phyloP scores from a whole-genome alignment of 2,329 filamentous ascomycete species.

The Furcasterigmium furcatum region DNA sequence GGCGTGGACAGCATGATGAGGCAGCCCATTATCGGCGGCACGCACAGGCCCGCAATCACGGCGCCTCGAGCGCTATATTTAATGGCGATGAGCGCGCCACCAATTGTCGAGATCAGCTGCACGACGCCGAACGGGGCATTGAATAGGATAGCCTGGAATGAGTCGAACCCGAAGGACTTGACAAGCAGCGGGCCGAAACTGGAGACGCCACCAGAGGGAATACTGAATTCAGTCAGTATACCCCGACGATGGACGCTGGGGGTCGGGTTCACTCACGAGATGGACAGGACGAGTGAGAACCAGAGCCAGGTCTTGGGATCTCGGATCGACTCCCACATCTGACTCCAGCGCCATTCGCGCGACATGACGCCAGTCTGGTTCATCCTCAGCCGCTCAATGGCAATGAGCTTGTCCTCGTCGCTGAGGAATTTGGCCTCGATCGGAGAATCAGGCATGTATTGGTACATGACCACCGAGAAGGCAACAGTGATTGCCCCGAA shows the following conservation, averaged over 20 bases:
- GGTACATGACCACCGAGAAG: slow-evolving; percentile 43
- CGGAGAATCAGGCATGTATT: slow-evolving; percentile 63
- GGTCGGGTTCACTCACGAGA: slow-evolving; percentile 36
- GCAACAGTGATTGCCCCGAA: slow-evolving; percentile 48
- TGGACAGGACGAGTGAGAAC: slow-evolving; percentile 43
- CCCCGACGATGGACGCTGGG: background rate
- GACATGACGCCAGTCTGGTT: slow-evolving; percentile 43
- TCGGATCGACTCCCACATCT: slow-evolving; percentile 31
- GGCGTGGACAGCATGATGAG: slow-evolving; percentile 49
- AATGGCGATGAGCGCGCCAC: slow-evolving; percentile 52
- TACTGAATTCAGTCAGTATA: slow-evolving; percentile 11
- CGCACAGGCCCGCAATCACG: slow-evolving; percentile 48
- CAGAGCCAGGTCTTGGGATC: slow-evolving; percentile 41
- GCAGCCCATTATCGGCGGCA: slow-evolving; percentile 55
- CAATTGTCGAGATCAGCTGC: slow-evolving; percentile 57
- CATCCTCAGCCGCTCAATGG: slow-evolving; percentile 51
- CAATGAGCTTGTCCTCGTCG: slow-evolving; percentile 53
- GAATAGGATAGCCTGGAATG: slow-evolving; percentile 55
- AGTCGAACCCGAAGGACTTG: slow-evolving; percentile 52
- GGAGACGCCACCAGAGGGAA: slow-evolving; percentile 55
- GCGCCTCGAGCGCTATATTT: slow-evolving; percentile 52
- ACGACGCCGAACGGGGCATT: slow-evolving; percentile 60
- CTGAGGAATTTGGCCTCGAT: slow-evolving; percentile 55
- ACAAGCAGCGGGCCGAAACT: slow-evolving; percentile 59
- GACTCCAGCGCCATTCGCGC: slow-evolving; percentile 35